Base-by-base conservation (phyloP, 306 rosid species). In the Trifolium subterraneum region DNA sequence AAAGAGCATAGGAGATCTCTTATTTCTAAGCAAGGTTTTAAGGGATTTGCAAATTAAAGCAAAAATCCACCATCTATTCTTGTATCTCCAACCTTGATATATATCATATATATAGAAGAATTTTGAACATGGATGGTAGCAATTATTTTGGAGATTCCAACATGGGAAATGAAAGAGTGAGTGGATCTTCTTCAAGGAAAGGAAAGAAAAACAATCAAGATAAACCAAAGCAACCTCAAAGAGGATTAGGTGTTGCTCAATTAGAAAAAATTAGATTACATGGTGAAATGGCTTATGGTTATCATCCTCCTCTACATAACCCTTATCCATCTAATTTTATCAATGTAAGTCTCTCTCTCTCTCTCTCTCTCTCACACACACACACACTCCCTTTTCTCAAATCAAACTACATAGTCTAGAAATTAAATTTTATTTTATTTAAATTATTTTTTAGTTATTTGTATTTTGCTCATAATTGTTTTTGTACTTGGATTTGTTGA, bases 181-280 rank as follows among this genome's bases (percentile, higher is more conserved):
- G 88, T 70, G 90, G 92, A 71, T 78, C 89, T 41, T 80, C 90
- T 9, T 76, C 96, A 72, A 87, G 93, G 71, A 95, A 90, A 84
- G 87, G 96, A 62, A 84, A 88, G 93, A 95, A 87, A 80, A 80
- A 81, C 72, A 86, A 78, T 76, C 86, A 95, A 16, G 98, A 92
- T 10, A 95, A 95, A 79, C 98, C 99, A 25, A 95, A 92, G 73
- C 99, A 88, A 78, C 99, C 99, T 1, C 99, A 95, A 81, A 90
- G 99, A 88, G 99, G 99, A 45, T 85, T 95, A 64, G 99, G 99
- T 10, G 98, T 95, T 73, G 99, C 99, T 84, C 99, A 95, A 74
- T 86, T 95, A 64, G 99, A 95, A 88, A 95, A 92, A 86, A 95
- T 95, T 85, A 92, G 99, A 87, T 85, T 95, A 84, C 98, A 92